Percentiles rank a stretch among this genome's conserved stretches.
Evolutionary conservation across 805 yeast species (phyloP).

Genomic region (Yarrowia keelungensis): DNA sequence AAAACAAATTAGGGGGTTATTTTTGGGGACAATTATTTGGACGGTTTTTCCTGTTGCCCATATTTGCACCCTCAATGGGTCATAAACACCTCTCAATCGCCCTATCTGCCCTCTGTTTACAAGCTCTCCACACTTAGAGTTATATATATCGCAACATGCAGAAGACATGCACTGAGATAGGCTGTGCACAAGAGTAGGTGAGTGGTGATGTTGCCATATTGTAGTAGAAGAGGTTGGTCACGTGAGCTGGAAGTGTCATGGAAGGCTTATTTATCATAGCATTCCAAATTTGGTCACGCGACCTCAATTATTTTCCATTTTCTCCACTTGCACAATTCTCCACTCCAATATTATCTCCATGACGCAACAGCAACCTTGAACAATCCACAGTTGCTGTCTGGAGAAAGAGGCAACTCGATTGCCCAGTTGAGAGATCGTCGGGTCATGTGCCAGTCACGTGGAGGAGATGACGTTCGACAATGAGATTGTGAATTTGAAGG

Average conservation of each 20-base stretch:
- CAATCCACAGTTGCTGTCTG: not conserved
- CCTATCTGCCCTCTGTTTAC: not conserved
- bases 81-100: not conserved
- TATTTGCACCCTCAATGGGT: not conserved
- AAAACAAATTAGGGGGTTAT: too few relatives aligned
- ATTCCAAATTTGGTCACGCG: too few relatives aligned
- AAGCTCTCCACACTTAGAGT: not conserved
- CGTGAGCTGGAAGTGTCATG: not conserved
- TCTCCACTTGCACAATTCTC: too few relatives aligned
- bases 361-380: conserved; percentile 3
- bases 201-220: too few relatives aligned
- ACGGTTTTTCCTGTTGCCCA: too few relatives aligned
- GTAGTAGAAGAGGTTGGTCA: not conserved
- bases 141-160: conserved; percentile 29
- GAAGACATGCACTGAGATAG: not conserved
- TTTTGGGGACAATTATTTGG: too few relatives aligned
- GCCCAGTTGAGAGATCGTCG: not conserved
- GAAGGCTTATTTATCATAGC: too few relatives aligned
- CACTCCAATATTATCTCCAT: not conserved
- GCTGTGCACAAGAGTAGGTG: not conserved
- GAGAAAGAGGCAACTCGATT: not conserved
- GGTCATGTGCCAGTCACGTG: too few relatives aligned
- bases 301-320: too few relatives aligned
- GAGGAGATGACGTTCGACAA: too few relatives aligned
- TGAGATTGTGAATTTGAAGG: too few relatives aligned